Evolutionary conservation across 2,329 filamentous ascomycete species (phyloP).

Genomic region (Alternaria ethzedia): DNA sequence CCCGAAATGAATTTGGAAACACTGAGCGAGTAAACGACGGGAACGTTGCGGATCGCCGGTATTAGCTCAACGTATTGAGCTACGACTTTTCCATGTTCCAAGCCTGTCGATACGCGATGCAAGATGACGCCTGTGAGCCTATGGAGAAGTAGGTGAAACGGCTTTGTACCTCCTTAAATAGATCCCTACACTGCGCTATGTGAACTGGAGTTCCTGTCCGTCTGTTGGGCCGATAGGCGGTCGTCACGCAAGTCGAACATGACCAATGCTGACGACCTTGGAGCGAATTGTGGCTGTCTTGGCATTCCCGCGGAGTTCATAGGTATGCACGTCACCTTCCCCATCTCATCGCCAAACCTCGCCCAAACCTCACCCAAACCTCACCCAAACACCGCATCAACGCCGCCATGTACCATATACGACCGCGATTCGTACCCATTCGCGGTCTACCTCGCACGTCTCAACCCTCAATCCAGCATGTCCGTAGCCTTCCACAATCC

Average conservation of each 20-base stretch:
- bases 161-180: neutral
- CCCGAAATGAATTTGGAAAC: neutral
- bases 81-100: neutral
- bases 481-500: neutral
- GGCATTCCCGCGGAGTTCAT: constrained; percentile 24
- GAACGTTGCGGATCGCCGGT: neutral
- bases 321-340: neutral
- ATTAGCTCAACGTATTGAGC: neutral
- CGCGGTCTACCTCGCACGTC: neutral
- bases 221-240: neutral
- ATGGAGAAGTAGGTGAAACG: neutral
- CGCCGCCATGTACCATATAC: constrained; percentile 27
- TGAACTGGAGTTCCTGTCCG: neutral
- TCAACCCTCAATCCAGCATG: neutral
- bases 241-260: neutral
- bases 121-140: neutral
- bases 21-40: neutral
- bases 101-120: neutral
- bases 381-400: neutral
- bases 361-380: neutral
- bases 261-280: neutral
- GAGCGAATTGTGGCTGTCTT: constrained; percentile 2
- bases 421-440: constrained; percentile 11
- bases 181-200: neutral
- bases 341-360: neutral